A percentile compares a stretch with the other conserved stretches of the same genome.
These are phyloP conservation scores for Phycomyces nitens DNA, from an alignment of 192 early-diverging fungal species.

Conservation along the genomic window DNA sequence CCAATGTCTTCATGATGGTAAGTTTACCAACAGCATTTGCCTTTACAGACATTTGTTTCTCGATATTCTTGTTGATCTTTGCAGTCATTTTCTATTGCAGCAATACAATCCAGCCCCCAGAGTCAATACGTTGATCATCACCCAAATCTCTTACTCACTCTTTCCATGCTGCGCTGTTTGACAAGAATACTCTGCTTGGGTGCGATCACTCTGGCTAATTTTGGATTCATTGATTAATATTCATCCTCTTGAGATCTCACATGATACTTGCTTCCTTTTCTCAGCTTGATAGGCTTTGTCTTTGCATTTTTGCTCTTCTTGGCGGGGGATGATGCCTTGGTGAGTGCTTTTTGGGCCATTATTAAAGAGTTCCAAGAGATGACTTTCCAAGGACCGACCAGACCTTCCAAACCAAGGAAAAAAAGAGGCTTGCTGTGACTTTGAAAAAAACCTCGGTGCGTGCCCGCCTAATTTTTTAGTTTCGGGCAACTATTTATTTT, in stretches of 20 bases:
- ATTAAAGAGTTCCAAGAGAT: background rate
- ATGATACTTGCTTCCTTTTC: constrained; percentile 23
- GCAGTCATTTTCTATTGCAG: constrained; percentile 46
- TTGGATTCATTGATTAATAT: background rate
- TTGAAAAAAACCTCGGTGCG: background rate
- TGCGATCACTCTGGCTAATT: constrained; percentile 32
- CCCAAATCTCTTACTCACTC: constrained; percentile 28
- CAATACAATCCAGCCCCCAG: no score
- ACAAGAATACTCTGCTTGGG: constrained; percentile 34
- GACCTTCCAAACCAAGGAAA: background rate
- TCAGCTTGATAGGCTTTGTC: constrained; percentile 21
- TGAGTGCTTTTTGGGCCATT: constrained; percentile 4
- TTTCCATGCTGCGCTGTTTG: constrained; percentile 24
- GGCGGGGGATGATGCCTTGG: background rate
- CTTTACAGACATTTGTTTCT: constrained; percentile 64
- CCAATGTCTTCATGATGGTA: constrained; percentile 72
- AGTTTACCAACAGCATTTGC: constrained; percentile 74
- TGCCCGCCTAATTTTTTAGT: no score
- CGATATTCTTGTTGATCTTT: constrained; percentile 53
- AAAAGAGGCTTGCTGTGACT: constrained; percentile 4
- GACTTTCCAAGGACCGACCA: background rate
- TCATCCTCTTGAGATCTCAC: no score
- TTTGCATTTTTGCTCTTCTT: constrained; percentile 11
- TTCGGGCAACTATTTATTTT: no score
- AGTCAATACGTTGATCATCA: no score